These are phyloP conservation scores for Gaeumannomyces tritici DNA, from an alignment of 2,329 filamentous ascomycete genomes.

Conservation along the genomic window DNA sequence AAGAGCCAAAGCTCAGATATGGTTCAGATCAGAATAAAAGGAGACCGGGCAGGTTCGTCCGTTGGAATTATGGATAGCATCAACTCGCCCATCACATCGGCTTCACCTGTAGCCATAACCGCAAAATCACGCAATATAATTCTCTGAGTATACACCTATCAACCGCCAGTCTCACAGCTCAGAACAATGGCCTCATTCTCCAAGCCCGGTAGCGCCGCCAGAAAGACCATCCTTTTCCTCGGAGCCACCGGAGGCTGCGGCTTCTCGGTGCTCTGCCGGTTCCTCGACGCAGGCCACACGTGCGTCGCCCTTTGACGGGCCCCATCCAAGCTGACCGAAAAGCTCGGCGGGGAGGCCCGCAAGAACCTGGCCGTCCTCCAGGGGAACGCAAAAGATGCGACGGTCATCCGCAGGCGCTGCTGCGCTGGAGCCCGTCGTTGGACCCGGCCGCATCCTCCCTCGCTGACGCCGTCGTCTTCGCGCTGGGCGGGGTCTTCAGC, in stretches of 20 bases:
- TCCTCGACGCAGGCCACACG: constrained; percentile 32
- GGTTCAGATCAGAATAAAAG: too few relatives aligned
- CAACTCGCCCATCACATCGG: too few relatives aligned
- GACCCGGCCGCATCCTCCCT: constrained; percentile 15
- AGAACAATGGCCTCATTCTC: too few relatives aligned
- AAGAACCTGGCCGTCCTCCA: constrained; percentile 30
- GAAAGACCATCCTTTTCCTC: constrained; percentile 38
- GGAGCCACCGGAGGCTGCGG: constrained; percentile 42
- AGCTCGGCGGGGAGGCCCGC: not conserved
- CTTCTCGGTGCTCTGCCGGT: constrained; percentile 32
- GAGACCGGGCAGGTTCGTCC: too few relatives aligned
- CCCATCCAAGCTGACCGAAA: constrained; percentile 33
- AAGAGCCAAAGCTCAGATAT: too few relatives aligned
- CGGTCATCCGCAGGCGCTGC: constrained; percentile 26
- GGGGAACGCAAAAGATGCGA: constrained; percentile 36
- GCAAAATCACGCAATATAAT: too few relatives aligned
- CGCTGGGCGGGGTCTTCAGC: constrained; percentile 31
- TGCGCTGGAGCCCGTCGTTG: constrained; percentile 10
- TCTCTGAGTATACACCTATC: too few relatives aligned
- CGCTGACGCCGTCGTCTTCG: constrained; percentile 36
- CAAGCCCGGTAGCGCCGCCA: not conserved
- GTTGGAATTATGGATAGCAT: too few relatives aligned
- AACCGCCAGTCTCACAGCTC: too few relatives aligned
- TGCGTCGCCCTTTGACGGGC: constrained; percentile 41
- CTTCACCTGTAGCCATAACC: too few relatives aligned